phyloP scores from a whole-genome alignment of 2,329 filamentous ascomycete species.

The Cladosporium sphaerospermum region DNA sequence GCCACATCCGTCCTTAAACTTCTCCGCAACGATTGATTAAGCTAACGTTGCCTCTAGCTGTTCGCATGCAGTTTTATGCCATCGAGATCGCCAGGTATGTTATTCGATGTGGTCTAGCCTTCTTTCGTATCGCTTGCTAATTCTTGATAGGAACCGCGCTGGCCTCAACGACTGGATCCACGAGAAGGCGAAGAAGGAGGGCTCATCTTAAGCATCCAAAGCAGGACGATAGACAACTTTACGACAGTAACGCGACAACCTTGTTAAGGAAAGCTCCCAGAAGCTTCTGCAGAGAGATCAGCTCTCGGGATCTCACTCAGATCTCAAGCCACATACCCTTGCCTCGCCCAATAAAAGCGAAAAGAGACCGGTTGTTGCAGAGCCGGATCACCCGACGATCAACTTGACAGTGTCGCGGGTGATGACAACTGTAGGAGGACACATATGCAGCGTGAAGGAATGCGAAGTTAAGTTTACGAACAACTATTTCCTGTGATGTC shows the following conservation, averaged over 20 bases:
- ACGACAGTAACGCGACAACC: conserved; percentile 41
- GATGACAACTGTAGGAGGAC: conserved; percentile 23
- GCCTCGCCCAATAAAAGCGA: background rate
- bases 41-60: conserved; percentile 36
- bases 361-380: background rate
- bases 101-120: background rate
- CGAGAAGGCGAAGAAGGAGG: conserved; percentile 60
- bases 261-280: conserved; percentile 15
- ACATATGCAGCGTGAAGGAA: conserved; percentile 20
- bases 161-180: conserved; percentile 97
- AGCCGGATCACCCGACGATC: conserved; percentile 21
- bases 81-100: conserved; percentile 64
- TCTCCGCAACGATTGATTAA: background rate
- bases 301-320: too few species aligned
- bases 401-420: conserved; percentile 24
- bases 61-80: conserved; percentile 78
- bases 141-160: conserved; percentile 59
- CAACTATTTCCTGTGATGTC: background rate
- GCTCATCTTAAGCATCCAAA: conserved; percentile 2
- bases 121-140: conserved; percentile 4
- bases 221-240: too few species aligned
- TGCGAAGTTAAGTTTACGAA: background rate
- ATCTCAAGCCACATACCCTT: too few species aligned
- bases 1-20: background rate
- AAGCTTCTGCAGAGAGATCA: too few species aligned